Conservation (phyloP, 352 stramenopile genomes). For the Phytophthora brassicae region DNA sequence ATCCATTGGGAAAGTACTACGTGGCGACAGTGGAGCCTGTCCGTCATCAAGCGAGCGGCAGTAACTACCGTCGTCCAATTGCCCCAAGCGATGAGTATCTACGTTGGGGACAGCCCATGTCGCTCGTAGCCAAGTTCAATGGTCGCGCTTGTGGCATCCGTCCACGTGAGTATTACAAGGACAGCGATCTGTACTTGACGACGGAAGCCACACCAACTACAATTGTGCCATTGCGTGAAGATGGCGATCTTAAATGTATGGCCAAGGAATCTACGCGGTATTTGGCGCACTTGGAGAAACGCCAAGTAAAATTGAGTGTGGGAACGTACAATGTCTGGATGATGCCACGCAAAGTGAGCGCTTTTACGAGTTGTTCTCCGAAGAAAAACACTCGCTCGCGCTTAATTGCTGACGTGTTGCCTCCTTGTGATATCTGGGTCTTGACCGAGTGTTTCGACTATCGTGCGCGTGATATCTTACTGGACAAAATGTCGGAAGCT, state of each 20-base stretch:
- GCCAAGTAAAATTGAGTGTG: slow-evolving; percentile 54
- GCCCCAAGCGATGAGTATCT: slow-evolving; percentile 41
- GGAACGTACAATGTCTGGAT: slow-evolving; percentile 87
- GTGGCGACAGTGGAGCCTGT: slow-evolving; percentile 51
- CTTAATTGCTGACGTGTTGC: slow-evolving; percentile 68
- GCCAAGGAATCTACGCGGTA: slow-evolving; percentile 70
- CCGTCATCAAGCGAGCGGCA: slow-evolving; percentile 35
- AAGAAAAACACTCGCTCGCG: slow-evolving; percentile 79
- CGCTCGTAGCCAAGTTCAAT: slow-evolving; percentile 59
- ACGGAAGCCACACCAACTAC: slow-evolving; percentile 57
- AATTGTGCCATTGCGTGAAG: slow-evolving; percentile 69
- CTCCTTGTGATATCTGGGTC: slow-evolving; percentile 69
- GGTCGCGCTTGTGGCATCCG: slow-evolving; percentile 56
- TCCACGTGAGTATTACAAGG: slow-evolving; percentile 77
- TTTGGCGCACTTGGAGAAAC: slow-evolving; percentile 60
- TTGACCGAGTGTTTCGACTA: slow-evolving; percentile 85
- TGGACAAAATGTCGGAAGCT: slow-evolving; percentile 58
- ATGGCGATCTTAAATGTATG: slow-evolving; percentile 64
- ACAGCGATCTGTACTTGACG: slow-evolving; percentile 73
- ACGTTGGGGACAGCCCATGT: slow-evolving; percentile 68
- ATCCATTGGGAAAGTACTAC: slow-evolving; percentile 59
- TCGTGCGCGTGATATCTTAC: slow-evolving; percentile 58
- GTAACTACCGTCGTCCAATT: slow-evolving; percentile 30
- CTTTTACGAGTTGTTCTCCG: slow-evolving; percentile 65
- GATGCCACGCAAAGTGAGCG: slow-evolving; percentile 76